A percentile compares a stretch with the other conserved stretches of the same genome.
Evolutionary conservation across 1,284 basidiomycete genomes (phyloP).

Genomic region (Austroboletus rostrupii): DNA sequence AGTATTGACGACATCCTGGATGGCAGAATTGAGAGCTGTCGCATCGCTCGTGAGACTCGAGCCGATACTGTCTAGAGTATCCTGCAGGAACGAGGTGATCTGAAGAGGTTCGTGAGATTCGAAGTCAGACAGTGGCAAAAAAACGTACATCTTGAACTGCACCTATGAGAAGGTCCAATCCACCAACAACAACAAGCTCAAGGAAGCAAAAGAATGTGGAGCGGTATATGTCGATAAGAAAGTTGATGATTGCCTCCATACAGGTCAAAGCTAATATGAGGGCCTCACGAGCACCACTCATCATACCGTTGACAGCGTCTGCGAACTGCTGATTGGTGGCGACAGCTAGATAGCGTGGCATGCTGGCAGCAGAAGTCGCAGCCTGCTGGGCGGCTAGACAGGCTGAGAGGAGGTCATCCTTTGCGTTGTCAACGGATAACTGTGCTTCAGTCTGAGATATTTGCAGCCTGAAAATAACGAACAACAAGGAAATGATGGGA

Average conservation of each 20-base stretch:
- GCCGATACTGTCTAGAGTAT: slow-evolving; percentile 56
- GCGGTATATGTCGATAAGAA: slow-evolving; percentile 88
- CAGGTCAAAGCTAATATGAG: slow-evolving; percentile 73
- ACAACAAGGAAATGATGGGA: slow-evolving; percentile 81
- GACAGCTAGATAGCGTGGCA: slow-evolving; percentile 84
- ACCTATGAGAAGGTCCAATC: slow-evolving; percentile 73
- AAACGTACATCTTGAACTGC: slow-evolving; percentile 74
- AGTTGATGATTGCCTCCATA: slow-evolving; percentile 86
- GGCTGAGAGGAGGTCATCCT: slow-evolving; percentile 68
- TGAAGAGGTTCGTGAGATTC: slow-evolving; percentile 32
- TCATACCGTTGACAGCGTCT: slow-evolving; percentile 72
- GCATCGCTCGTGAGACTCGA: slow-evolving; percentile 73
- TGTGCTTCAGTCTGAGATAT: slow-evolving; percentile 70
- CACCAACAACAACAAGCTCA: slow-evolving; percentile 83
- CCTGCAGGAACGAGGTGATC: slow-evolving; percentile 68
- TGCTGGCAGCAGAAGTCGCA: slow-evolving; percentile 75
- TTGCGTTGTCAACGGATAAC: slow-evolving; percentile 64
- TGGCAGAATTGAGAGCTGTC: slow-evolving; percentile 60
- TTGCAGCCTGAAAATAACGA: slow-evolving; percentile 79
- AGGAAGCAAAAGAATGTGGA: slow-evolving; percentile 90
- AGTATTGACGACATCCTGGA: slow-evolving; percentile 59
- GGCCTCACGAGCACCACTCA: slow-evolving; percentile 71
- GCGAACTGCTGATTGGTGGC: slow-evolving; percentile 80
- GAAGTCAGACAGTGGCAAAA: neutral
- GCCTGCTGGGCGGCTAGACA: slow-evolving; percentile 83